These are phyloP conservation scores for Hypericum androsaemum DNA, from an alignment of 345 rosid species.

Conservation along the genomic window DNA sequence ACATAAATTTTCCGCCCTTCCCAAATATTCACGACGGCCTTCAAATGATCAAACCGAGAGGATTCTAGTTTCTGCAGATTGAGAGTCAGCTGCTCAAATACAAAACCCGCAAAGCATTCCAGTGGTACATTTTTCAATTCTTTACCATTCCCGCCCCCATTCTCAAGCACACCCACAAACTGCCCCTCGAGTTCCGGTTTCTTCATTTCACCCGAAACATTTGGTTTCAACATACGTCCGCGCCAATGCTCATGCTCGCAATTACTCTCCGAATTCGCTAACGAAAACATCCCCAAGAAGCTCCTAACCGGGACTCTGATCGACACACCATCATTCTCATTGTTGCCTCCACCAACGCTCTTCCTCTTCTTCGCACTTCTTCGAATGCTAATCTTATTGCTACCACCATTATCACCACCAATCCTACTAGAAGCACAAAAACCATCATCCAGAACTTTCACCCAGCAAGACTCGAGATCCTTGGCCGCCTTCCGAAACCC, in stretches of 20 bases:
- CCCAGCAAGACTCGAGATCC: conserved; percentile 60
- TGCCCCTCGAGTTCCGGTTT: too few species aligned
- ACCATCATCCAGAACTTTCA: conserved; percentile 18
- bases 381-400: conserved; percentile 16
- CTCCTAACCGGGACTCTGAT: conserved; percentile 48
- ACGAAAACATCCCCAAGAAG: conserved; percentile 37
- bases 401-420: conserved; percentile 15
- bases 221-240: too few species aligned
- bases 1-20: conserved; percentile 70
- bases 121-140: too few species aligned
- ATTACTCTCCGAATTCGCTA: conserved; percentile 28
- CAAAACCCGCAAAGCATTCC: too few species aligned
- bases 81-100: too few species aligned
- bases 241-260: conserved; percentile 2
- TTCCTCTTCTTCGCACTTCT: conserved; percentile 27
- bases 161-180: too few species aligned
- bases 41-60: conserved; percentile 38
- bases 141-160: too few species aligned
- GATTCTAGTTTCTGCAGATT: conserved; percentile 9
- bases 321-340: conserved; percentile 24
- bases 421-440: conserved; percentile 20
- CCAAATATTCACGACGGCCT: conserved; percentile 47
- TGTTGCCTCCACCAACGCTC: conserved; percentile 12
- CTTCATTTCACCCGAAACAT: too few species aligned
- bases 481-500: conserved; percentile 57